These are phyloP conservation scores for Pleurotus eryngii DNA, from an alignment of 768 basidiomycete species.

Conservation along the genomic window DNA sequence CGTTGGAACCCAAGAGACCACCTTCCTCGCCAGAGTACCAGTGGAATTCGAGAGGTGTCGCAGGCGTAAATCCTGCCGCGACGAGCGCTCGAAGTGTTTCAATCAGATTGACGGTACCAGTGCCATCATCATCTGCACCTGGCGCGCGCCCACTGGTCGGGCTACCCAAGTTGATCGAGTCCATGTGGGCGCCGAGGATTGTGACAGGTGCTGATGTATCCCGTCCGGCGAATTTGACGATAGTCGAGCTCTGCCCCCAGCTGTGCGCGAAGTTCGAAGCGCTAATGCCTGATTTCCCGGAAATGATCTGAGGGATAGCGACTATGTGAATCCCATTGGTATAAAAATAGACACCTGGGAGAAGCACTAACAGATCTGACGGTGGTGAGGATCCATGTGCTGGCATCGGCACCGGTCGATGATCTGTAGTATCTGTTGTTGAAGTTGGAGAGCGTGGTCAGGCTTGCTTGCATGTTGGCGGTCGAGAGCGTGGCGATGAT, in stretches of 20 bases:
- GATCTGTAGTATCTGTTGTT: slow-evolving; percentile 42
- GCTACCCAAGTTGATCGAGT: slow-evolving; percentile 23
- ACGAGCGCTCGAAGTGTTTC: slow-evolving; percentile 41
- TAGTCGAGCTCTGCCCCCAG: slow-evolving; percentile 18
- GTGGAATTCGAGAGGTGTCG: slow-evolving; percentile 43
- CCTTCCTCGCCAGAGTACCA: slow-evolving; percentile 50
- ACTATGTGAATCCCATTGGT: background rate
- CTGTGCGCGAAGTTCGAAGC: slow-evolving; percentile 19
- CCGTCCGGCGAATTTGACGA: slow-evolving; percentile 18
- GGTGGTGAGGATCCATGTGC: slow-evolving; percentile 33
- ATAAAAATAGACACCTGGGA: background rate
- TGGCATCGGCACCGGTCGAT: slow-evolving; percentile 33
- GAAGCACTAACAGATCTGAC: slow-evolving; percentile 23
- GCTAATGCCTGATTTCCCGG: slow-evolving; percentile 17
- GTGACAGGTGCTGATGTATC: slow-evolving; percentile 15
- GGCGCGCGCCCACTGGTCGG: slow-evolving; percentile 25
- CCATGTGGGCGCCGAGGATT: slow-evolving; percentile 26
- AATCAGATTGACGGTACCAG: slow-evolving; percentile 42
- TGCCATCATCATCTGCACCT: slow-evolving; percentile 37
- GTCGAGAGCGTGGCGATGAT: slow-evolving; percentile 26
- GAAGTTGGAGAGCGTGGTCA: slow-evolving; percentile 34
- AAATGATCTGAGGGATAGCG: slow-evolving; percentile 15
- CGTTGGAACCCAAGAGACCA: slow-evolving; percentile 46
- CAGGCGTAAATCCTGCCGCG: slow-evolving; percentile 37
- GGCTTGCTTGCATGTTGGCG: slow-evolving; percentile 31